Evolutionary conservation across 306 rosid species (phyloP).

Genomic region (Pterocarpus macrocarpus): DNA sequence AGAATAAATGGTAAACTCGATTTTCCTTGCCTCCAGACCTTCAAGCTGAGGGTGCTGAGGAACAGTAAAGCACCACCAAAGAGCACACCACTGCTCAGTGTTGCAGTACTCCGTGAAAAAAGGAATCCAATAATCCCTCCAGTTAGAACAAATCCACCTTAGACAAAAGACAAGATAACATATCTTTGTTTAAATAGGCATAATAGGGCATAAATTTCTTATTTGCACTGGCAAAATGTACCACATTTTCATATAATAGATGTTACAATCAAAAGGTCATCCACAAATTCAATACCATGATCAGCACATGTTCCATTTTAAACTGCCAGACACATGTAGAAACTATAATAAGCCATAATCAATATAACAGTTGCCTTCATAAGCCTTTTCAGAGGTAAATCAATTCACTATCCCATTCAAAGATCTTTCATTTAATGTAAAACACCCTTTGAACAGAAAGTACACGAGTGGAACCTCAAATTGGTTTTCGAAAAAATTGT

Average conservation of each 20-base stretch:
- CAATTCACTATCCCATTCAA: constrained; percentile 30
- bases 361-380: constrained; percentile 13
- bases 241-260: constrained; percentile 1
- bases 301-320: constrained; percentile 19
- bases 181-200: constrained; percentile 19
- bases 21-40: constrained; percentile 96
- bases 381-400: constrained; percentile 29
- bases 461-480: no score
- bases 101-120: constrained; percentile 72
- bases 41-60: constrained; percentile 85
- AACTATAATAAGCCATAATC: constrained; percentile 36
- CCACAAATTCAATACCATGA: constrained; percentile 7
- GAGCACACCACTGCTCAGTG: constrained; percentile 70
- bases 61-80: constrained; percentile 89
- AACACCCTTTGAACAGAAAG: constrained; percentile 30
- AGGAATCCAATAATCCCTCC: constrained; percentile 80
- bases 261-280: constrained; percentile 27
- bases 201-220: background rate
- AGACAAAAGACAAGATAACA: constrained; percentile 29
- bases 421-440: constrained; percentile 22
- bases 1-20: constrained; percentile 86
- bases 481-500: no score
- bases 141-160: constrained; percentile 84
- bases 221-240: background rate
- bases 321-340: constrained; percentile 12